Base-by-base conservation (phyloP, 2,329 filamentous ascomycete species). In the Elsinoe australis region DNA sequence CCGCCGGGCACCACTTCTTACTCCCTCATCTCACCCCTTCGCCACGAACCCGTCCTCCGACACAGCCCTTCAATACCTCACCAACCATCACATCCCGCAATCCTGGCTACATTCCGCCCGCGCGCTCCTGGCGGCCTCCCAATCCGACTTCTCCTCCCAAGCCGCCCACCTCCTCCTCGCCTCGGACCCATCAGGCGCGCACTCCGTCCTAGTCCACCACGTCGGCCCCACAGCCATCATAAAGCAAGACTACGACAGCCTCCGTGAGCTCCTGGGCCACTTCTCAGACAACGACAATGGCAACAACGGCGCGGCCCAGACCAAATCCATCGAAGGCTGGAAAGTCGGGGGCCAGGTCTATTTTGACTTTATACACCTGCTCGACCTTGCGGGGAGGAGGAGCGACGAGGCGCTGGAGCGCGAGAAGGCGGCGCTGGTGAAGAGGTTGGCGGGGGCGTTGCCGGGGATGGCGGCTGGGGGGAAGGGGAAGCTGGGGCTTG, bases 61-160 rank as follows among this genome's bases (percentile, higher is more conserved):
- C 75, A 53, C 61, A 67, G 12, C 73, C 67, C 47, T 87, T 81
- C 64, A 69, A 66, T 8, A 73, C 75, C 51, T 64, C n/a, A 51
- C 49, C 19, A 28, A 76, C 76, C 0, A 69, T 75, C 76, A 79
- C 53, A 78, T 96, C 33, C 87, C 90, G 0, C 66, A 74, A 1
- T 65, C 75, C 3, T 94, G 90, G 88, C 74, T 96, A 44, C 94
- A 86, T 80, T 79, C 87, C 51, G 87, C 92, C 14, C 86, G 89
- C 61, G 89, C 89, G 9, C 73, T 90, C 10, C 83, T 84, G 64
- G 88, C 87, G 66, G 83, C 85, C 52, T 81, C 82, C 50, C 79
- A 81, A 38, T 79, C 80, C 54, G 80, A 89, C 61, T 74, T 83
- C 8, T 75, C 73, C 36, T 71, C 73, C 4, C 87, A 95, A 64